These are phyloP conservation scores for Aspergillus brunneoviolaceus DNA, from an alignment of 2,329 filamentous ascomycete genomes.

Conservation along the genomic window DNA sequence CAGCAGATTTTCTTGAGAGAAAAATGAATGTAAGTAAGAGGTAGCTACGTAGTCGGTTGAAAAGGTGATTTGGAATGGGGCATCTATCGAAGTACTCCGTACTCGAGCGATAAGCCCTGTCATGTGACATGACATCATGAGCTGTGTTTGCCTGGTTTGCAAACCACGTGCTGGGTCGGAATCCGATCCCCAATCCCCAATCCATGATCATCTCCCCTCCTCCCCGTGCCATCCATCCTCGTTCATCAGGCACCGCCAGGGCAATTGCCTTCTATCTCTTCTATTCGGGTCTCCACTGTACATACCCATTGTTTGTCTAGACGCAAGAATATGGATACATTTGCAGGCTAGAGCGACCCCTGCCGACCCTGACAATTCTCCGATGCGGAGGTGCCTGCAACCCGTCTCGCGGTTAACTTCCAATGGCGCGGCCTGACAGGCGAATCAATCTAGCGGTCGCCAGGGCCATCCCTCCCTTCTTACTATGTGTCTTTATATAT, in stretches of 20 bases:
- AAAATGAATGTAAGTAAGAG: not conserved
- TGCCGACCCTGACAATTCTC: slow-evolving; percentile 5
- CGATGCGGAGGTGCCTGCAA: slow-evolving; percentile 16
- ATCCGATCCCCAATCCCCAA: not conserved
- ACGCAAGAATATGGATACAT: slow-evolving; percentile 15
- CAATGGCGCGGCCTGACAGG: slow-evolving; percentile 39
- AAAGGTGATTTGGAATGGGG: no score
- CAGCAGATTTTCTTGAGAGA: not conserved
- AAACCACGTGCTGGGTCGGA: not conserved
- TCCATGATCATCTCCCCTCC: not conserved
- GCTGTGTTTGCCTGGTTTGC: not conserved
- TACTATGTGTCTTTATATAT: slow-evolving; percentile 66
- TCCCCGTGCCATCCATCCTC: not conserved
- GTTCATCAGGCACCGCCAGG: not conserved
- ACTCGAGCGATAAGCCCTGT: not conserved
- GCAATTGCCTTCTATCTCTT: not conserved
- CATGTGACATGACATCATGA: not conserved
- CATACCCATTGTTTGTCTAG: not conserved
- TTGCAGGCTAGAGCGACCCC: slow-evolving; percentile 6
- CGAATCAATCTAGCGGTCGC: slow-evolving; percentile 59
- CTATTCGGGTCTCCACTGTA: slow-evolving; percentile 5
- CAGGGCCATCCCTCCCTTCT: slow-evolving; percentile 67
- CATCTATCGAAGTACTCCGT: no score
- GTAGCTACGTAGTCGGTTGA: no score
- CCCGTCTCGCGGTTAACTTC: slow-evolving; percentile 21